Base-by-base conservation (phyloP, 768 basidiomycete genomes). In the Boletus rubroflammeus region DNA sequence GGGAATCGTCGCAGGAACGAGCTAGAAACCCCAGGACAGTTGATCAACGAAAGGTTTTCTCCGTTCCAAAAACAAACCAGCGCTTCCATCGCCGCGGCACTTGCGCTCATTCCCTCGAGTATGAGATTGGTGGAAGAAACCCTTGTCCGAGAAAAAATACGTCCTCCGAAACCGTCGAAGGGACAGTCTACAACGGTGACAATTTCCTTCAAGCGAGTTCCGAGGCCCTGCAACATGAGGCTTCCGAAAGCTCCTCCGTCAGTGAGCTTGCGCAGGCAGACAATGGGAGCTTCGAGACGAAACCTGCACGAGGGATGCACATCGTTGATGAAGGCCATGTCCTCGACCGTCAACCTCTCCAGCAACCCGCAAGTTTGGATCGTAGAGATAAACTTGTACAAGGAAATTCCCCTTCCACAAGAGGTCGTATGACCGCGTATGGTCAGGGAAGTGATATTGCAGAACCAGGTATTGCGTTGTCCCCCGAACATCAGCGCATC, bases 61-160 rank as follows among this genome's bases (percentile, higher is more conserved):
- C 56, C 56, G 10, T 57, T 50, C 55, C 56, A 57, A n/a, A 44
- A 28, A 29, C 56, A 40, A 10, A 51, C 32, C 21, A 57, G 3
- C 7, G 49, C 23, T 15, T 50, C 55, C 4, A 51, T 44, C 3
- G 42, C 47, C 15, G 47, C 6, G 21, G 41, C 5, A 17, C 41
- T 36, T 17, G 46, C 21, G 19, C 15, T 36, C 6, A 56, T 42
- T 25, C 41, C 21, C 8, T 56, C 55, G 17, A 57, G 56, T 23
- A 19, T 17, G 36, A 57, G 47, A 25, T 26, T 21, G 40, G 26
- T 32, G 25, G 55, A 56, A 14, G n/a, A 19, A 17, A 56, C 21
- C 13, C 44, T 56, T 13, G 39, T 17, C 41, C n/a, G 40, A n/a
- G 47, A 49, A 11, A 31, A 48, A 34, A 23, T 19, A 6, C 42